Evolutionary conservation across 108 stramenopile genomes (phyloP), one percentile per base, ranked within the genome.

Genomic region (Skeletonema costatum): DNA sequence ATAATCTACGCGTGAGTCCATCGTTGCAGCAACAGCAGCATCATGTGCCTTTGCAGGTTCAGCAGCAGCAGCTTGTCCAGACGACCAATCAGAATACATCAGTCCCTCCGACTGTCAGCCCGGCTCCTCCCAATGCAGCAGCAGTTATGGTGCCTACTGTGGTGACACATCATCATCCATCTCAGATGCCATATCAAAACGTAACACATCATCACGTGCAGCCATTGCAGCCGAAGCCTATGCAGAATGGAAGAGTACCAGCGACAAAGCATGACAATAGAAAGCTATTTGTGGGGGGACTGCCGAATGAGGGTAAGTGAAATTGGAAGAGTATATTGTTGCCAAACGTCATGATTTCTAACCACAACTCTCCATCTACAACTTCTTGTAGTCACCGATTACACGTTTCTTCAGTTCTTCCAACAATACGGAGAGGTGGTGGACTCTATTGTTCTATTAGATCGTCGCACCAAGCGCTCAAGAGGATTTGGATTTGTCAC

Each of bases 401-500:
- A 76, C 17, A 81, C 89, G 41, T 93, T 93, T 70, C 77, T 81
- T 12, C 48, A 65, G 19, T 93, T 88, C 66, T 93, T 90, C 71
- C 78, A 83, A 51, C 89, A 94, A 80, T 94, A 87, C 66, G 93
- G 93, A 64, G 70, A 67, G 21, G 67, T 94, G 10, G 58, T 88
- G 10, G 93, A 94, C 71, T 80, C 89, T 6, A 76, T 94, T n/a
- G 93, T 94, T 25, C 86, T 92, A 68, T 68, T 92, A 61, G 95
- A 96, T 74, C 70, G 88, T 60, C 90, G 89, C 42, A 93, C 92
- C 25, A 78, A 84, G 44, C 81, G 89, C 36, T 90, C 89, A 9
- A 82, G 95, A 32, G 97, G 97, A 10, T 98, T 97, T 85, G 96
- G 96, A n/a, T 97, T 96, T 81, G 96, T 98, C 39, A 94, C 92